Evolutionary conservation across 129 eudicot species (phyloP).

Genomic region (Ambrosia trifida): DNA sequence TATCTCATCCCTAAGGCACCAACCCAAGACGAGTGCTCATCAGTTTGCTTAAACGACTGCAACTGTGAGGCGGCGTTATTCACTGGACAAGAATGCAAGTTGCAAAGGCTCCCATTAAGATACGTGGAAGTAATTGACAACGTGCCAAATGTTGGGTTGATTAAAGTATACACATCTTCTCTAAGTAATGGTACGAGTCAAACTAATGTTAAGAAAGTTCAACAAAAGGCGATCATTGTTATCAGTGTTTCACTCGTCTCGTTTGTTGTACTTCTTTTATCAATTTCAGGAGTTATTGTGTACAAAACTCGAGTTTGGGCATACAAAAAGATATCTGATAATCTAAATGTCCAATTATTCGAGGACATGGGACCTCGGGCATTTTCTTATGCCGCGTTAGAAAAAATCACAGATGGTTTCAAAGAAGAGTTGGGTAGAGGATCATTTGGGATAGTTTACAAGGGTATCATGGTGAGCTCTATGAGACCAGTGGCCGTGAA

Average conservation of each 20-base stretch:
- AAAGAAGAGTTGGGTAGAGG: slow-evolving; percentile 47
- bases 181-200: slow-evolving; percentile 4
- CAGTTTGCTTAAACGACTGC: too few relatives aligned
- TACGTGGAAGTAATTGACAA: too few relatives aligned
- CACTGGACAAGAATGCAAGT: too few relatives aligned
- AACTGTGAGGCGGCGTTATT: too few relatives aligned
- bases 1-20: slow-evolving; percentile 5
- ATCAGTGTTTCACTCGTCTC: slow-evolving; percentile 26
- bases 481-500: slow-evolving; percentile 33
- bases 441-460: slow-evolving; percentile 46
- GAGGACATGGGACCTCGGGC: slow-evolving; percentile 19
- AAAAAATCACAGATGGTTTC: slow-evolving; percentile 32
- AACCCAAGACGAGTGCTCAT: too few relatives aligned
- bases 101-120: too few relatives aligned
- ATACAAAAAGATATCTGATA: not conserved
- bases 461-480: slow-evolving; percentile 33
- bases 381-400: slow-evolving; percentile 40
- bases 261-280: not conserved
- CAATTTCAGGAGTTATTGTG: slow-evolving; percentile 17
- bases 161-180: too few relatives aligned
- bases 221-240: not conserved
- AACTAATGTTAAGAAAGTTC: not conserved
- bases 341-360: slow-evolving; percentile 12
- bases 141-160: too few relatives aligned
- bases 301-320: slow-evolving; percentile 9